Evolutionary conservation across 345 rosid genomes (phyloP).

Genomic region (Fremontodendron californicum): DNA sequence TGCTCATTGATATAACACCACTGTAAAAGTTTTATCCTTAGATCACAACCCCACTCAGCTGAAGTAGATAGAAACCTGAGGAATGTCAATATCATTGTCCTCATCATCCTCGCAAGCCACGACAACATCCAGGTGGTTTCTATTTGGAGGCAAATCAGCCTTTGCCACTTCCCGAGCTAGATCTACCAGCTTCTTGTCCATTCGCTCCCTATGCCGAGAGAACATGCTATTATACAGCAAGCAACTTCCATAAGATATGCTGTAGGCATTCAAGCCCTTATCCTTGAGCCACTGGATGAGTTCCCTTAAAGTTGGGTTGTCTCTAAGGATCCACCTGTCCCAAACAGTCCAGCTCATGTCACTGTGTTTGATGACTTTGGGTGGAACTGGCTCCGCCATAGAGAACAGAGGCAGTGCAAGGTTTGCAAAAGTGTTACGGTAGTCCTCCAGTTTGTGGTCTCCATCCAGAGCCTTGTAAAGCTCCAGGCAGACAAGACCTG

Average conservation of each 20-base stretch:
- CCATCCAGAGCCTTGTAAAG: constrained; percentile 87
- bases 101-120: constrained; percentile 92
- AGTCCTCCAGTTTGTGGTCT: constrained; percentile 79
- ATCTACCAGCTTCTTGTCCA: constrained; percentile 75
- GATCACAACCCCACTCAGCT: constrained; percentile 22
- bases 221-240: constrained; percentile 88
- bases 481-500: constrained; percentile 93
- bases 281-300: constrained; percentile 76
- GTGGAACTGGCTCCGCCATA: constrained; percentile 95
- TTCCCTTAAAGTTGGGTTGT: constrained; percentile 69
- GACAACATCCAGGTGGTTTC: constrained; percentile 78
- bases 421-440: constrained; percentile 96
- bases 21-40: not conserved
- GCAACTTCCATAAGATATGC: constrained; percentile 90
- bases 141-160: constrained; percentile 62
- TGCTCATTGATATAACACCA: constrained; percentile 5
- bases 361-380: constrained; percentile 75
- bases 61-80: constrained; percentile 79
- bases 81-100: constrained; percentile 83
- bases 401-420: constrained; percentile 89
- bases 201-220: constrained; percentile 72
- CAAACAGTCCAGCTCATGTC: constrained; percentile 97
- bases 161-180: constrained; percentile 85
- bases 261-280: constrained; percentile 79
- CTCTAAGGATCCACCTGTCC: constrained; percentile 83